phyloP scores from a whole-genome alignment of 352 stramenopile genomes.

The Globisporangium acanthophoron region DNA sequence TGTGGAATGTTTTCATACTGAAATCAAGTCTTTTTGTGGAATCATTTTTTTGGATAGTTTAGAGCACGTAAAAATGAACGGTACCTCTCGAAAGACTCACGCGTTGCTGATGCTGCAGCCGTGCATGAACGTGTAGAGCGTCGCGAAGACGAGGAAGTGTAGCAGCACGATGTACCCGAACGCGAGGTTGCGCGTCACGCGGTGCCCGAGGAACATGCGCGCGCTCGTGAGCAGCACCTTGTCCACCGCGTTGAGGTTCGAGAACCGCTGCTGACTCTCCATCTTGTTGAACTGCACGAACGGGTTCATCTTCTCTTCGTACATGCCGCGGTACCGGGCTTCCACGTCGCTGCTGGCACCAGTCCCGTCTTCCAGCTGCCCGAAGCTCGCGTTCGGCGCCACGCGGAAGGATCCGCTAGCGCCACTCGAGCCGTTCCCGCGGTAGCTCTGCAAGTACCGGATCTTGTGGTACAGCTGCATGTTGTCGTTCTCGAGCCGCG shows the following conservation, averaged over 20 bases:
- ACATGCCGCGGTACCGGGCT: constrained; percentile 79
- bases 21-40: background rate
- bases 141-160: constrained; percentile 81
- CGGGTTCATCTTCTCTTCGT: constrained; percentile 90
- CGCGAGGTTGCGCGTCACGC: constrained; percentile 76
- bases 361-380: constrained; percentile 33
- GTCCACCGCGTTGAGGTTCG: constrained; percentile 88
- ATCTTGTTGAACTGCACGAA: constrained; percentile 91
- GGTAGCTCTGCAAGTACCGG: constrained; percentile 79
- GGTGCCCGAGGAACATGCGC: constrained; percentile 75
- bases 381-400: constrained; percentile 10
- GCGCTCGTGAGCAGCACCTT: constrained; percentile 88
- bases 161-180: constrained; percentile 84
- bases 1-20: background rate
- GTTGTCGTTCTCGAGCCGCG: constrained; percentile 85
- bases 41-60: background rate
- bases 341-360: constrained; percentile 37
- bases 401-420: constrained; percentile 5
- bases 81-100: constrained; percentile 9
- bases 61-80: background rate
- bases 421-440: constrained; percentile 12
- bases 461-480: constrained; percentile 91
- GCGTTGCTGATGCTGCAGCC: constrained; percentile 76
- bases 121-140: constrained; percentile 87
- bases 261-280: constrained; percentile 85